Evolutionary conservation across 2,329 filamentous ascomycete genomes (phyloP).

Genomic region (Colletotrichum limetticola): DNA sequence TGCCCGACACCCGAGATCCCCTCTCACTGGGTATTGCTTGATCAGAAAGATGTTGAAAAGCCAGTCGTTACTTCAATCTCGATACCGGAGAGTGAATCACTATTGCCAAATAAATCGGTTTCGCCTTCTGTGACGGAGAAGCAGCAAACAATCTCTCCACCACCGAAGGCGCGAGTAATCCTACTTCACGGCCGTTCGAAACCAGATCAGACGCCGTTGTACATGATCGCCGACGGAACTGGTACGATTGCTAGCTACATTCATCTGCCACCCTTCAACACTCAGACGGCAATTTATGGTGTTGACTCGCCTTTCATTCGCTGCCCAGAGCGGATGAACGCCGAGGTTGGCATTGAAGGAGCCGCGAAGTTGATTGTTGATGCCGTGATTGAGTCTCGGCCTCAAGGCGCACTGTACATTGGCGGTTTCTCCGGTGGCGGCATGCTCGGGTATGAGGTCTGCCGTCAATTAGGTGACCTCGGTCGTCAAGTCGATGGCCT

Average conservation of each 20-base stretch:
- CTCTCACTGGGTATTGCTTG: neutral
- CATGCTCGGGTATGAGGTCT: conserved; percentile 8
- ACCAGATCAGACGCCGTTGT: neutral
- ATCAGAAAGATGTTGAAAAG: neutral
- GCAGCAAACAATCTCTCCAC: neutral
- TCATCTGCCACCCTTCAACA: neutral
- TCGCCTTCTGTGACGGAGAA: too few species aligned
- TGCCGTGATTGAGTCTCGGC: neutral
- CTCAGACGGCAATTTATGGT: neutral
- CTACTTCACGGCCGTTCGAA: neutral
- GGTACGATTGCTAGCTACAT: conserved; percentile 18
- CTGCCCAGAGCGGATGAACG: neutral
- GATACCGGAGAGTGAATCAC: neutral
- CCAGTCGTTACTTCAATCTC: neutral
- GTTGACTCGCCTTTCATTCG: conserved; percentile 10
- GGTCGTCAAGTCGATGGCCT: neutral
- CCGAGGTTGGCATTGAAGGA: neutral
- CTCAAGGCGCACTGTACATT: neutral
- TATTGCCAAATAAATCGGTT: neutral
- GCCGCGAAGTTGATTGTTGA: conserved; percentile 10
- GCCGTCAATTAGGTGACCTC: neutral
- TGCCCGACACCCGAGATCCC: neutral
- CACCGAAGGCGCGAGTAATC: conserved; percentile 1
- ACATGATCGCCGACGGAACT: conserved; percentile 10
- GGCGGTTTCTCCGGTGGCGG: conserved; percentile 14